Conservation (phyloP, 768 basidiomycete genomes). For the Phylloporus arenicola region DNA sequence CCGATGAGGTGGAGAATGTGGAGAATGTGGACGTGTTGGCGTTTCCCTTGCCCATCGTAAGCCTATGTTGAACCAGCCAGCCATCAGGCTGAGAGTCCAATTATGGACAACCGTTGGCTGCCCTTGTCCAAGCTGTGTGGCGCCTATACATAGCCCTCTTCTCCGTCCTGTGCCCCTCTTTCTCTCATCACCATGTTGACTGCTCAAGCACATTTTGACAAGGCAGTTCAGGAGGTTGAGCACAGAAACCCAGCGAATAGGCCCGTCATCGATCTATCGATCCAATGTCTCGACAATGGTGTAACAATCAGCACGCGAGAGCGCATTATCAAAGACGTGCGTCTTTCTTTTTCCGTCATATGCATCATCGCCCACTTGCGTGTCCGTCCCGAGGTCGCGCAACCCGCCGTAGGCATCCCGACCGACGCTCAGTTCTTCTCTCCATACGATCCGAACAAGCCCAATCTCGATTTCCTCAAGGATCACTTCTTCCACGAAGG, state of each 20-base stretch:
- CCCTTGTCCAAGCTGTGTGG: slow-evolving; percentile 7
- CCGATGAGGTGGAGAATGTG: not conserved
- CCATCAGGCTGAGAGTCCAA: slow-evolving; percentile 4
- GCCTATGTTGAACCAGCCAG: not conserved
- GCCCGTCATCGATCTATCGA: slow-evolving; percentile 17
- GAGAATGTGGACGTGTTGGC: not conserved
- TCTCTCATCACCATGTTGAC: slow-evolving; percentile 17
- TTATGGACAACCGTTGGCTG: slow-evolving; percentile 10
- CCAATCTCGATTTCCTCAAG: slow-evolving; percentile 68
- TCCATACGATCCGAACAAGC: slow-evolving; percentile 53
- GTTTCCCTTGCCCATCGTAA: no score
- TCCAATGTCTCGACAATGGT: slow-evolving; percentile 24
- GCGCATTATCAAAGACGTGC: slow-evolving; percentile 23
- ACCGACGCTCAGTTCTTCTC: slow-evolving; percentile 77
- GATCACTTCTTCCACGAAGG: slow-evolving; percentile 75
- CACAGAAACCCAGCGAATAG: slow-evolving; percentile 22
- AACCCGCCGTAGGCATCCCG: slow-evolving; percentile 57
- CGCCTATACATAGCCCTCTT: slow-evolving; percentile 1
- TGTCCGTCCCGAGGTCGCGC: slow-evolving; percentile 49
- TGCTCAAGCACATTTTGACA: slow-evolving; percentile 21
- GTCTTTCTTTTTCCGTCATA: slow-evolving; percentile 4
- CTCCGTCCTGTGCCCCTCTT: slow-evolving; percentile 7
- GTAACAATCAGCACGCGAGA: slow-evolving; percentile 22
- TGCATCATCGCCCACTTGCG: not conserved
- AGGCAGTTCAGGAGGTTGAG: slow-evolving; percentile 27